These are phyloP conservation scores for Heliocybe sulcata DNA, from an alignment of 1,284 basidiomycete species.

Conservation along the genomic window DNA sequence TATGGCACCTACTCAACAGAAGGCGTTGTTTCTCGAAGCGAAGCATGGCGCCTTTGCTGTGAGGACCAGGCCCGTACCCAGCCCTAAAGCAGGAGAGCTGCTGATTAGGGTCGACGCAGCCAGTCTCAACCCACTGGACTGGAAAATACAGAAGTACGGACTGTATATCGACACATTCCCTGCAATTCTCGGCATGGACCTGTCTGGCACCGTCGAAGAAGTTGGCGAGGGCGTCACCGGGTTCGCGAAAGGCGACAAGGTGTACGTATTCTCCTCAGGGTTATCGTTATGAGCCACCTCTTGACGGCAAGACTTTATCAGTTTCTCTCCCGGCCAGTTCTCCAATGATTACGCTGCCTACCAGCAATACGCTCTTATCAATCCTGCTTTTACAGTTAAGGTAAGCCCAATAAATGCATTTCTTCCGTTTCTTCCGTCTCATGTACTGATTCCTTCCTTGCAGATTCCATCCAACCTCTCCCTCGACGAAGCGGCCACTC, in stretches of 20 bases:
- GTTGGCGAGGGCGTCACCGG: slow-evolving; percentile 42
- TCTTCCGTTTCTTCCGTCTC: no score
- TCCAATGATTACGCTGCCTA: slow-evolving; percentile 10
- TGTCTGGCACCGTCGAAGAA: slow-evolving; percentile 44
- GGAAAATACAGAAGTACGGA: slow-evolving; percentile 24
- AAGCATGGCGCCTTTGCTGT: background rate
- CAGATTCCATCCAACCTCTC: slow-evolving; percentile 23
- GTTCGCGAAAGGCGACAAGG: slow-evolving; percentile 47
- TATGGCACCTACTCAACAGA: background rate
- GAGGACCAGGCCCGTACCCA: slow-evolving; percentile 17
- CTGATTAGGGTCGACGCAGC: slow-evolving; percentile 33
- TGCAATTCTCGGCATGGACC: slow-evolving; percentile 45
- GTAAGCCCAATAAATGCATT: no score
- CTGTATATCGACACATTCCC: slow-evolving; percentile 26
- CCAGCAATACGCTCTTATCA: no score
- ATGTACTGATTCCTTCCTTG: no score
- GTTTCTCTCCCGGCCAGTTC: slow-evolving; percentile 12
- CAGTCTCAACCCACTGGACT: slow-evolving; percentile 44
- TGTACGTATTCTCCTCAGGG: slow-evolving; percentile 29
- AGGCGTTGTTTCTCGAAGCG: background rate
- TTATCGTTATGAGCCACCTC: background rate
- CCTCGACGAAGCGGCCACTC: slow-evolving; percentile 27
- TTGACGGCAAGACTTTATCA: slow-evolving; percentile 1
- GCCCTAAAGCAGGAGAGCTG: slow-evolving; percentile 31
- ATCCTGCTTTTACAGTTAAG: no score